These are phyloP conservation scores for Colletotrichum magnum DNA, from an alignment of 2,329 filamentous ascomycete genomes.

Conservation along the genomic window DNA sequence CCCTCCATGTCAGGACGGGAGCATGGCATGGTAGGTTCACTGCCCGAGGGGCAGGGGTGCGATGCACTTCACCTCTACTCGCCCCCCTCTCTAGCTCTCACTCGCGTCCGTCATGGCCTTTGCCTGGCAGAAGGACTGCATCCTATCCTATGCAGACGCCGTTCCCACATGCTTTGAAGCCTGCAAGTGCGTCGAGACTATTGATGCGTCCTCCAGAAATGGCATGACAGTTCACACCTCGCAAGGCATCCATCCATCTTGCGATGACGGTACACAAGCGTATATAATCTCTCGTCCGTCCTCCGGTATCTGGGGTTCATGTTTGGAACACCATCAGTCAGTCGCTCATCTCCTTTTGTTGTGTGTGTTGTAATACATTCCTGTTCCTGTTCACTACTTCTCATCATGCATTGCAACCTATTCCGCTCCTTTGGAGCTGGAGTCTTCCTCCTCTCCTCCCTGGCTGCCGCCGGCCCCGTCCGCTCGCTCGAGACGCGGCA, in stretches of 20 bases:
- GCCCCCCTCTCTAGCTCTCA: constrained; percentile 26
- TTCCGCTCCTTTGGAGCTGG: constrained; percentile 29
- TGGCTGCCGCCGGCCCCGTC: constrained; percentile 29
- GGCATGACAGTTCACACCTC: not conserved
- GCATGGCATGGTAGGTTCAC: constrained; percentile 12
- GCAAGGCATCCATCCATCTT: not conserved
- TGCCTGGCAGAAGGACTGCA: constrained; percentile 6
- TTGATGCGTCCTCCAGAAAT: constrained; percentile 25
- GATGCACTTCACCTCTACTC: constrained; percentile 28
- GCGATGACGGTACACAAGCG: constrained; percentile 21
- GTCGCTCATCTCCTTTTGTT: constrained; percentile 32
- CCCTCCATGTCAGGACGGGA: constrained; percentile 37
- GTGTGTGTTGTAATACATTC: constrained; percentile 6
- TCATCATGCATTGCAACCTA: constrained; percentile 25
- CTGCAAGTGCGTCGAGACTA: constrained; percentile 35
- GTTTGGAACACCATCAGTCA: constrained; percentile 18
- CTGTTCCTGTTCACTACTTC: not conserved
- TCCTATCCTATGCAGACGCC: constrained; percentile 13
- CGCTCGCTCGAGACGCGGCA: constrained; percentile 19
- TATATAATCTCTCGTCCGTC: constrained; percentile 28
- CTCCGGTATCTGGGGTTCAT: constrained; percentile 7
- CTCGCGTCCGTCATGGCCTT: constrained; percentile 16
- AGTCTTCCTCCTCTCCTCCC: constrained; percentile 26
- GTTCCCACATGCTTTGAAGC: constrained; percentile 11
- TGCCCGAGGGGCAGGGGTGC: constrained; percentile 22